A percentile compares a stretch with the other conserved stretches of the same genome.
phyloP scores from a whole-genome alignment of 208 protist species.

The Acanthamoeba triangularis region DNA sequence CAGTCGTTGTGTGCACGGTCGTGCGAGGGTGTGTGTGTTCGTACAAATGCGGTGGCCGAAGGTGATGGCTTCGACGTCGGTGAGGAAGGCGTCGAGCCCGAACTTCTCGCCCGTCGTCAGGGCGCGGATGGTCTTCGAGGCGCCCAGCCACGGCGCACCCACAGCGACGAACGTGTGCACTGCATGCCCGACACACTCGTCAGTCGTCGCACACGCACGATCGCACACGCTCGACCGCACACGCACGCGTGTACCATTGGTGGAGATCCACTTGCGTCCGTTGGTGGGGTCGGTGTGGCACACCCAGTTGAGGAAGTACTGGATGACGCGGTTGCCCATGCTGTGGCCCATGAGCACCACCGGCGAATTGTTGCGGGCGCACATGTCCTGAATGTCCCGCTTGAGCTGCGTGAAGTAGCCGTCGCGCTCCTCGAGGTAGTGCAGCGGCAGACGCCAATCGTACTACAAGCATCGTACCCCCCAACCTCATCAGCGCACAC shows the following conservation, averaged over 20 bases:
- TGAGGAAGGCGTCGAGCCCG: conserved; percentile 50
- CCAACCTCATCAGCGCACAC: too few species aligned
- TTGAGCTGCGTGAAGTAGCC: conserved; percentile 68
- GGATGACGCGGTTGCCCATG: conserved; percentile 72
- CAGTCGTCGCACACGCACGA: neutral
- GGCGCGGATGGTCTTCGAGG: conserved; percentile 41
- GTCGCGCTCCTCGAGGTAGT: conserved; percentile 53
- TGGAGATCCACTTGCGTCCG: conserved; percentile 30
- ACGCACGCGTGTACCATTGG: neutral
- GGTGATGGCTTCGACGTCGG: conserved; percentile 10
- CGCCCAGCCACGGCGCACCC: conserved; percentile 74
- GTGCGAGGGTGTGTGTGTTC: neutral
- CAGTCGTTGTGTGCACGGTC: neutral
- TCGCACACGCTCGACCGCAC: neutral
- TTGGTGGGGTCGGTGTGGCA: neutral
- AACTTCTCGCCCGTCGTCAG: conserved; percentile 44
- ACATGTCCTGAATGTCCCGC: conserved; percentile 13
- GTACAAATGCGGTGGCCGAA: conserved; percentile 42
- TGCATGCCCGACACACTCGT: neutral
- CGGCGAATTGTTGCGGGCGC: neutral
- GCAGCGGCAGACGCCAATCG: conserved; percentile 67
- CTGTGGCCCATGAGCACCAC: conserved; percentile 77
- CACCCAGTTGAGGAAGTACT: conserved; percentile 73
- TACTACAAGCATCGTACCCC: too few species aligned
- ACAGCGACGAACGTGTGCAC: conserved; percentile 77